These are phyloP conservation scores for Toxoplasma gondii DNA, from an alignment of 169 alveolate species.

Conservation along the genomic window DNA sequence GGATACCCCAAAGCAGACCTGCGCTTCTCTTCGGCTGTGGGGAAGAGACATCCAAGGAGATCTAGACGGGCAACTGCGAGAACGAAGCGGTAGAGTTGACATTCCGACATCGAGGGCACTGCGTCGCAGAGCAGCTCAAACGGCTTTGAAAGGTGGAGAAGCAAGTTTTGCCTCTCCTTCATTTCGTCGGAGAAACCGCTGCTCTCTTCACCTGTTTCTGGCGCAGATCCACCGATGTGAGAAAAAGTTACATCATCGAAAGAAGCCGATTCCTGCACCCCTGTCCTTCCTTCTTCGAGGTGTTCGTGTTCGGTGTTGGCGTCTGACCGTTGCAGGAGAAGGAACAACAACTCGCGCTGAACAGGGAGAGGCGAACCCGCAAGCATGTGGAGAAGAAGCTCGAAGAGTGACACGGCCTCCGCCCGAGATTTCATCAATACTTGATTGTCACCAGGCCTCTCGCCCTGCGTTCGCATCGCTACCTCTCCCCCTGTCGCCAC, in stretches of 20 bases:
- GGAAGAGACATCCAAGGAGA: background rate
- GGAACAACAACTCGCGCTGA: background rate
- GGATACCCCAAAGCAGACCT: no score
- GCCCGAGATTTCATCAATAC: background rate
- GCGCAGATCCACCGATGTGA: background rate
- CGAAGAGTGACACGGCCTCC: background rate
- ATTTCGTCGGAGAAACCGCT: background rate
- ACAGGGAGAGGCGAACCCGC: slow-evolving; percentile 18
- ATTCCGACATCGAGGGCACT: background rate
- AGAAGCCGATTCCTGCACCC: no score
- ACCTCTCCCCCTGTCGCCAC: background rate
- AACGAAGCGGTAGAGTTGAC: slow-evolving; percentile 4
- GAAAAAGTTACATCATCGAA: background rate
- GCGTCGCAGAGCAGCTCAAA: background rate
- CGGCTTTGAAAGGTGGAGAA: background rate
- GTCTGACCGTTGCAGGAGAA: background rate
- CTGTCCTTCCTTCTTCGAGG: background rate
- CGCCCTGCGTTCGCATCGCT: background rate
- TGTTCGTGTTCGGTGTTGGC: background rate
- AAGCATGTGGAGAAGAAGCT: slow-evolving; percentile 25
- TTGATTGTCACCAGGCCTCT: background rate
- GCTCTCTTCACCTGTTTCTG: background rate
- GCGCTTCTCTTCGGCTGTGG: background rate
- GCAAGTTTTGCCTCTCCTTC: background rate
- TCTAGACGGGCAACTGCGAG: slow-evolving; percentile 28